Conservation (phyloP, 2,329 filamentous ascomycete species). For the Curvularia verruculosa region DNA sequence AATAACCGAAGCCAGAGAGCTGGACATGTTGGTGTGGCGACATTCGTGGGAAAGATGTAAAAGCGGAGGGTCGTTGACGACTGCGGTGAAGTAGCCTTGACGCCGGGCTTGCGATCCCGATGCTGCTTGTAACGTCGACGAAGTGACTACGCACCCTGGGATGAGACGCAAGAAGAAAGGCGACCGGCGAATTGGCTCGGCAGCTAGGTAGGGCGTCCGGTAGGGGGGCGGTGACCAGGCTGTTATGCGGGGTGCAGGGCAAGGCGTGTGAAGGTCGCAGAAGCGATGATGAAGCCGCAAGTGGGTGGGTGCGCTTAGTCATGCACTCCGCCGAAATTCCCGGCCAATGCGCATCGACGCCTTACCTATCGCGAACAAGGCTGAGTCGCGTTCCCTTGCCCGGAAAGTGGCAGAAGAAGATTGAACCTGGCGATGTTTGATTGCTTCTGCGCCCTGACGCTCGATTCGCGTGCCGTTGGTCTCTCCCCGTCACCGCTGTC, state of each 20-base stretch:
- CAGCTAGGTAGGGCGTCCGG: constrained; percentile 20
- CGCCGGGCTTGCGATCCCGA: constrained; percentile 14
- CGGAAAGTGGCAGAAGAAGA: constrained; percentile 16
- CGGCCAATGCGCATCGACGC: constrained; percentile 14
- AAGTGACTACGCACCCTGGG: constrained; percentile 16
- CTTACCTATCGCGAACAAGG: constrained; percentile 9
- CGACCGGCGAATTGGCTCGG: constrained; percentile 27
- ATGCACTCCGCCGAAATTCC: constrained; percentile 21
- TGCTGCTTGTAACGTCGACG: constrained; percentile 18
- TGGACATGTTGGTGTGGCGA: constrained; percentile 59
- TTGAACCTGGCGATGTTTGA: constrained; percentile 24
- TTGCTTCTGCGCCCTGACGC: constrained; percentile 6
- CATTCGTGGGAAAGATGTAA: constrained; percentile 44
- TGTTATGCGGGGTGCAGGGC: constrained; percentile 19
- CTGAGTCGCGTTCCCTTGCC: constrained; percentile 15
- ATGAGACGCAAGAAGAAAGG: constrained; percentile 16
- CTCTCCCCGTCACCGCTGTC: background rate
- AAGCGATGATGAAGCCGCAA: constrained; percentile 24
- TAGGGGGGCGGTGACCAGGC: constrained; percentile 16
- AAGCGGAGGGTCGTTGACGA: constrained; percentile 22
- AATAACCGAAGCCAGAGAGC: constrained; percentile 53
- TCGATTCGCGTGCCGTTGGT: background rate
- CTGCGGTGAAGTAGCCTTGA: constrained; percentile 23
- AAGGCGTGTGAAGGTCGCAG: constrained; percentile 22
- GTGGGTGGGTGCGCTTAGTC: constrained; percentile 18